Evolutionary conservation across 2,329 filamentous ascomycete species (phyloP), one percentile per base, ranked within the genome.

Genomic region (Fusarium pseudoanthophilum): DNA sequence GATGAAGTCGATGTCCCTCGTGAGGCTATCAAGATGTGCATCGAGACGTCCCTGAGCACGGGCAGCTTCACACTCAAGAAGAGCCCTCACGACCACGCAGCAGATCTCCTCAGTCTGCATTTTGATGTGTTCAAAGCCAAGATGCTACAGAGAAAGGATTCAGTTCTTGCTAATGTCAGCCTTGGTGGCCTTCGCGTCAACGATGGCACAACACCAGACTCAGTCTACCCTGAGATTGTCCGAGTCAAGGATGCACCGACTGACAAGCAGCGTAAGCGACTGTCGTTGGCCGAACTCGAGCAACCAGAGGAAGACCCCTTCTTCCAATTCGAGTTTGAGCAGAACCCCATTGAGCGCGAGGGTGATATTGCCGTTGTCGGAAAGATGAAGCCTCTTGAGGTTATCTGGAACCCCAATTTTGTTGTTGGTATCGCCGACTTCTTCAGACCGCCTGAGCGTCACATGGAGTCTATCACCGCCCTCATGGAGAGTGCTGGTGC

Each of bases 401-500:
- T 99, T 61, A 94, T 99, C 30, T 99, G 97, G 89, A 99, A 99
- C 77, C 96, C 97, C 2, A 93, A 92, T 73, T 97, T 98, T 75
- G 88, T 98, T 1, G 91, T 97, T 11, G 95, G 96, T 55, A 91
- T 98, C 43, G 94, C 92, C 60, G 94, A 95, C 76, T 99, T 99
- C 85, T 99, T 99, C 86, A 92, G 95, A 71, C 96, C 96, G 2
- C 97, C 96, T 0, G 95, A 98, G 81, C 89, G 95, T 57, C 97
- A 99, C 80, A 98, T 99, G 95, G 96, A 99, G 80, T 99, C 96
- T 15, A 98, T 99, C 76, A 93, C 91, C 18, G 97, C 96, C 4
- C 87, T 99, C 63, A 94, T 99, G 91, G 97, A 99, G 82, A 94
- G 92, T 52, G 96, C 96, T 10, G 95, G 96, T 30, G 95, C 95